phyloP scores from a whole-genome alignment of 2,329 filamentous ascomycete genomes.

The Daldinia sp. region DNA sequence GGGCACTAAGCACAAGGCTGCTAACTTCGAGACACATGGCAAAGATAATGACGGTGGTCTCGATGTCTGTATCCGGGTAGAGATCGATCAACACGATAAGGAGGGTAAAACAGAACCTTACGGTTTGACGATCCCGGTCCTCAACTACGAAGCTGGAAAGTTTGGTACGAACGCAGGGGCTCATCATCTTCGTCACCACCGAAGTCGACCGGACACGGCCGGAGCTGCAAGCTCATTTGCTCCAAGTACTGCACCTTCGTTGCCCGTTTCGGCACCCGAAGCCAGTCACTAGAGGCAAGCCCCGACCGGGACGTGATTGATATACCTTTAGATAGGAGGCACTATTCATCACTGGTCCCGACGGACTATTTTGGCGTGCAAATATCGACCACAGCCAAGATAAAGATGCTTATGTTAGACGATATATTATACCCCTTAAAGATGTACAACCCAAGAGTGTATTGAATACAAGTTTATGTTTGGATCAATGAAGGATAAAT shows the following conservation, averaged over 20 bases:
- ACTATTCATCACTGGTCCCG: background rate
- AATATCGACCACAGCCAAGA: background rate
- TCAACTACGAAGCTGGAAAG: conserved; percentile 53
- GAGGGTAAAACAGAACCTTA: conserved; percentile 84
- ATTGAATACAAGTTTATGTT: background rate
- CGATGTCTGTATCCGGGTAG: conserved; percentile 85
- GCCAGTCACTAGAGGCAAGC: conserved; percentile 28
- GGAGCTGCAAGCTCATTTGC: conserved; percentile 34
- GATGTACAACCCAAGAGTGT: background rate
- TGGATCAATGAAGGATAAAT: conserved; percentile 19
- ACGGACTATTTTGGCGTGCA: background rate
- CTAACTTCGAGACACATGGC: conserved; percentile 62
- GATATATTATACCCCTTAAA: background rate
- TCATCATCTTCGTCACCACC: conserved; percentile 38
- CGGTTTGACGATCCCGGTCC: conserved; percentile 81
- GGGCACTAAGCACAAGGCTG: conserved; percentile 80
- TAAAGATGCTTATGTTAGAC: background rate
- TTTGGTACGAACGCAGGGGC: conserved; percentile 40
- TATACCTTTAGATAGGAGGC: background rate
- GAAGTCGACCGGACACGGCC: conserved; percentile 42
- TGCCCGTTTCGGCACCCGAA: conserved; percentile 38
- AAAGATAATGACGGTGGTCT: conserved; percentile 67
- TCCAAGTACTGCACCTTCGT: conserved; percentile 31
- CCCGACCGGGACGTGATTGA: conserved; percentile 1
- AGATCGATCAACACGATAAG: conserved; percentile 83